phyloP scores from a whole-genome alignment of 192 early-diverging fungal genomes.

The Coemansia guatemalensis region DNA sequence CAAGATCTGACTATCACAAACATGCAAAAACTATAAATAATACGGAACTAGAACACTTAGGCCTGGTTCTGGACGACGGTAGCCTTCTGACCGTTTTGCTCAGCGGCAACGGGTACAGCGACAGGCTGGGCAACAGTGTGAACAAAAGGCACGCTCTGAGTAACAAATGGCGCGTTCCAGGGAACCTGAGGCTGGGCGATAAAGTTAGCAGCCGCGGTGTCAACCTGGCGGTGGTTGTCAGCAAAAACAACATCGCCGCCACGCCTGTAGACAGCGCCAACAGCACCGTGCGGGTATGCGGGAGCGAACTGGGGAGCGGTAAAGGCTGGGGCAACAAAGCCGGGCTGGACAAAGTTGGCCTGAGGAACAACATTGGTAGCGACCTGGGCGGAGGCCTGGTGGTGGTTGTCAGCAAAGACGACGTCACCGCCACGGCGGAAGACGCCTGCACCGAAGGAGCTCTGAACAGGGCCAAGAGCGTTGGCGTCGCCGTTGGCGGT shows the following conservation, averaged over 20 bases:
- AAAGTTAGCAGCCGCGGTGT: neutral
- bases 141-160: neutral
- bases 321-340: neutral
- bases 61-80: conserved; percentile 47
- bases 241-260: conserved; percentile 32
- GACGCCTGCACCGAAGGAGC: conserved; percentile 25
- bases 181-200: neutral
- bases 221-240: conserved; percentile 20
- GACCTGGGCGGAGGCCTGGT: conserved; percentile 23
- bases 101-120: neutral
- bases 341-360: conserved; percentile 11
- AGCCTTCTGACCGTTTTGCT: conserved; percentile 17
- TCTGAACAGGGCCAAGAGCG: conserved; percentile 46
- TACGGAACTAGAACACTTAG: conserved; percentile 3
- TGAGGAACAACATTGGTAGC: conserved; percentile 13
- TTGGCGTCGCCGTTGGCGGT: conserved; percentile 51
- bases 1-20: neutral
- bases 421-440: conserved; percentile 34
- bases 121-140: conserved; percentile 1
- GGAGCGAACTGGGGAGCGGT: neutral
- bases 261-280: conserved; percentile 26
- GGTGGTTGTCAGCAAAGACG: conserved; percentile 49
- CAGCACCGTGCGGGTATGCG: neutral
- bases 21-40: neutral
- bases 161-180: neutral